Evolutionary conservation across 345 rosid genomes (phyloP), one percentile per base, ranked within the genome.

Genomic region (Gossypium sturtianum): DNA sequence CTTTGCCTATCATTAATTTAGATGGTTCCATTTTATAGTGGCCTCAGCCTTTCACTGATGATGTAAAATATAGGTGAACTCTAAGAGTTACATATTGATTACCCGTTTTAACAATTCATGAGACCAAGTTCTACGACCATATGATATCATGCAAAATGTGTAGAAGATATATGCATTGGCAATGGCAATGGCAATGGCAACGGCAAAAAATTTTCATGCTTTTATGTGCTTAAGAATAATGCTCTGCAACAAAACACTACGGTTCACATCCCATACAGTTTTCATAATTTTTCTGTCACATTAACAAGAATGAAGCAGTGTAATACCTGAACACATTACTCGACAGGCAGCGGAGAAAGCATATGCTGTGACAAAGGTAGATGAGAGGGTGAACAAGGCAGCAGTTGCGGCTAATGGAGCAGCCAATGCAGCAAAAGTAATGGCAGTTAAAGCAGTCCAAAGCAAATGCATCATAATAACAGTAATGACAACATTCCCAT

Each of bases 371-470:
- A 88, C 83, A 70, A 94, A 94, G 86, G 98, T 92, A 57, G 97
- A 89, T 20, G 96, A 94, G 85, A 87, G 97, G 76, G 98, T 94
- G 70, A 94, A 86, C 79, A 88, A 82, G 74, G 97, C 93, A 19
- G 97, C 88, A 9, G 80, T 91, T 60, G 94, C 97, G 9, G 98
- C 97, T 74, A 94, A 92, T 78, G 86, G 88, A 58, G 89, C 97
- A 66, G 98, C 98, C 56, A 91, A 92, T 84, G 90, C 97, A 79
- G 97, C 94, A 73, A 86, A 96, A 81, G 90, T 91, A 59, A 92
- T 87, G 58, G 93, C 96, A 48, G 88, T 90, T 75, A 89, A 86
- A 87, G 97, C 98, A 44, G 94, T 83, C 23, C 96, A 90, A 80
- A 89, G 79, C 91, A 91, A 79, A 86, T 88, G 80, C 86, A 84